Conservation (phyloP, 1,139 yeast genomes). For the Magnusiomyces paraingens region DNA sequence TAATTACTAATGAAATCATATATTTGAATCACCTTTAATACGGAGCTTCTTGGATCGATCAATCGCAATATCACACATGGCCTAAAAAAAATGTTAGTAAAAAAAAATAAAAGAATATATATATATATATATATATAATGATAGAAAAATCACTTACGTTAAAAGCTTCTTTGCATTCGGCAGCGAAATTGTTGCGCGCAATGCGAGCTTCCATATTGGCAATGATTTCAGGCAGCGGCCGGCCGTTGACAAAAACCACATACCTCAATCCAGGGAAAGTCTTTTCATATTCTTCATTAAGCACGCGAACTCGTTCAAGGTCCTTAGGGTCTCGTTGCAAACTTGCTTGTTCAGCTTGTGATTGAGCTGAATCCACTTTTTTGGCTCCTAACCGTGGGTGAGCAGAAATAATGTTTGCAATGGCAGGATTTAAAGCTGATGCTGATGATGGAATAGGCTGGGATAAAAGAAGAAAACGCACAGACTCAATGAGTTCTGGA, state of each 20-base stretch:
- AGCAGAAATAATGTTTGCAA: conserved; percentile 49
- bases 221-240: conserved; percentile 61
- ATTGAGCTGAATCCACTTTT: conserved; percentile 51
- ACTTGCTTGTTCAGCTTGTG: conserved; percentile 64
- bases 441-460: conserved; percentile 22
- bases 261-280: conserved; percentile 77
- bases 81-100: conserved; percentile 26
- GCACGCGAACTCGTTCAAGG: conserved; percentile 40
- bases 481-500: conserved; percentile 45
- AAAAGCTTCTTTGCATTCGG: conserved; percentile 62
- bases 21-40: not conserved
- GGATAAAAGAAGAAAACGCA: conserved; percentile 37
- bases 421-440: conserved; percentile 18
- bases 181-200: conserved; percentile 41
- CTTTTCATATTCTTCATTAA: conserved; percentile 59
- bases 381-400: conserved; percentile 82
- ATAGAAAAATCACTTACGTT: conserved; percentile 32
- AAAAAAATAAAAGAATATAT: not conserved
- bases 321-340: conserved; percentile 42
- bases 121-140: too few relatives aligned
- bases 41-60: conserved; percentile 50
- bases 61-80: conserved; percentile 86
- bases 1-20: not conserved
- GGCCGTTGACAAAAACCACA: conserved; percentile 87
- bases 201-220: conserved; percentile 59